A percentile compares a stretch with the other conserved stretches of the same genome.
phyloP scores from a whole-genome alignment of 1,284 basidiomycete species.

The Sphagnurus paluster region DNA sequence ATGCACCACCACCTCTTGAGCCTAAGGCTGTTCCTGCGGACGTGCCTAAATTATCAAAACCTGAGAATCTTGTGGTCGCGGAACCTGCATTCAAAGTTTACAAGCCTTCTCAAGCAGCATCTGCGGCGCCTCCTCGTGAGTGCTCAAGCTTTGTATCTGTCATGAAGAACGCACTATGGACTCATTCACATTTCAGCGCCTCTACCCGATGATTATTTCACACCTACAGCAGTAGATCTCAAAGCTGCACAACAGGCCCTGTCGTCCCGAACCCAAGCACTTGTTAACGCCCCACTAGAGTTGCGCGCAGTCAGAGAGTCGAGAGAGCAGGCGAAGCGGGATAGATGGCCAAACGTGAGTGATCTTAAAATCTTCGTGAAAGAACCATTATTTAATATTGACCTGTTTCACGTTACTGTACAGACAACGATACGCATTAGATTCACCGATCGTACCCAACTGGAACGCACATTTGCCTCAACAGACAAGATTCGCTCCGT shows the following conservation, averaged over 20 bases:
- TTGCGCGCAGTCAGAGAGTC: conserved; percentile 69
- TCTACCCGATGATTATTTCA: conserved; percentile 74
- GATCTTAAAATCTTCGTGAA: conserved; percentile 1
- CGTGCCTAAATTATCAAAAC: conserved; percentile 1
- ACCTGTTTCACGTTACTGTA: too few species aligned
- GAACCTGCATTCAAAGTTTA: conserved; percentile 27
- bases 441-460: conserved; percentile 78
- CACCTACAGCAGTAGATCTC: conserved; percentile 74
- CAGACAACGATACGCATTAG: conserved; percentile 81
- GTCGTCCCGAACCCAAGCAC: conserved; percentile 58
- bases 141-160: background rate
- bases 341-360: conserved; percentile 73
- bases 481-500: conserved; percentile 76
- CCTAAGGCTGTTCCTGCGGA: background rate
- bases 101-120: conserved; percentile 35
- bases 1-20: conserved; percentile 9
- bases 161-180: conserved; percentile 2
- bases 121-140: conserved; percentile 24
- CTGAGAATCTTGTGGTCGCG: conserved; percentile 3
- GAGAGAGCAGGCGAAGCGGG: conserved; percentile 58
- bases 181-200: conserved; percentile 20
- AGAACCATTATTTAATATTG: too few species aligned
- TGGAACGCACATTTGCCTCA: conserved; percentile 80
- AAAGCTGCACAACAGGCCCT: conserved; percentile 68
- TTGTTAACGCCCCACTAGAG: conserved; percentile 78